Evolutionary conservation across 2,329 filamentous ascomycete genomes (phyloP), one percentile per base, ranked within the genome.

Genomic region (Neophaeococcomyces mojaviensis): DNA sequence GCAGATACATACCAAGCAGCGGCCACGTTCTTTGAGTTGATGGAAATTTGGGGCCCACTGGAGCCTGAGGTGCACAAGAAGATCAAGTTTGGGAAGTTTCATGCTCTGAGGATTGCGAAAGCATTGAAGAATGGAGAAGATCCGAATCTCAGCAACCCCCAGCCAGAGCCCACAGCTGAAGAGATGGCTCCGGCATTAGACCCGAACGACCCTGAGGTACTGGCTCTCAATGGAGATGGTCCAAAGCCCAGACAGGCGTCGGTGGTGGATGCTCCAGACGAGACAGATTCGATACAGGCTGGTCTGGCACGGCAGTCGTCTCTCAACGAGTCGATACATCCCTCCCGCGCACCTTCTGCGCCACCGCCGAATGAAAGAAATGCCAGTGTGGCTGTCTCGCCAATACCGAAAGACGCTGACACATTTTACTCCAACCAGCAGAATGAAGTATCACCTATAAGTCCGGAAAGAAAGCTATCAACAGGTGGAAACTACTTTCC

Each of bases 61-160:
- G 86, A 94, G 28, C 68, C 77, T 1, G 88, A 97, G 59, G 79
- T 82, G 16, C 74, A 81, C 32, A 79, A 88, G 45, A 97, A 95
- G 72, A 88, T 90, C 67, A 96, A 94, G 64, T 98, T 87, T 62
- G 88, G 90, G 34, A 98, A 97, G 66, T 98, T 87, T 76, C 94
- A 97, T 64, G 89, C 90, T 2, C 71, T 90, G 30, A 80, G 92
- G 48, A 98, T 98, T 60, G 74, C 86, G 13, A 95, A 87, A 66
- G 92, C 92, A 9, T 77, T 96, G 59, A 92, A 89, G 60, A 86
- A 89, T 33, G 88, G 88, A 44, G 83, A 86, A 54, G 89, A 98
- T 60, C 92, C 92, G 2, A 98, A 98, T 65, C 80, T 84, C 46
- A 85, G 86, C 6, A 97, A 97, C 59, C 90, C 90, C 0, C 79